Base-by-base conservation (phyloP, 169 alveolate genomes). In the Plasmodium coatneyi region DNA sequence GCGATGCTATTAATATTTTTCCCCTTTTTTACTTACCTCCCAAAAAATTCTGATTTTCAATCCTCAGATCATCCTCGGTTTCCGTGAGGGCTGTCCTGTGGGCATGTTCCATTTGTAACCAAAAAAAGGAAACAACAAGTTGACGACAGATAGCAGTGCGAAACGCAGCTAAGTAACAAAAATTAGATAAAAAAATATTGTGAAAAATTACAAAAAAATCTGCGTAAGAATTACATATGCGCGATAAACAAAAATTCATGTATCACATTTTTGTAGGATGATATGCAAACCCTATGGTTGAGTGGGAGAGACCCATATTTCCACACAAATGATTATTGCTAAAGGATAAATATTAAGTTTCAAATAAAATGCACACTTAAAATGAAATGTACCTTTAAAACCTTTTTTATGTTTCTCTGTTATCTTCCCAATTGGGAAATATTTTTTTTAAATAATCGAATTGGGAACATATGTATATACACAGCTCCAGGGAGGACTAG, bases 91-190 rank as follows among this genome's bases (percentile, higher is more conserved):
- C 34, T 43, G 34, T 60, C 5, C 32, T 25, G 10, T 72, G 82
- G 22, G 49, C 49, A 71, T 84, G 80, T 54, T 84, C 93, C 93
- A 84, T 84, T 74, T 83, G 22, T 66, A 49, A 84, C 76, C 76
- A 34, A 71, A 74, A 74, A 72, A 12, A 32, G 60, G 56, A 76
- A 49, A 6, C 60, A 80, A 80, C 12, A 80, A 22, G 6, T 41
- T 80, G 71, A 46, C 14, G 14, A 30, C 7, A 66, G 78, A 43
- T 30, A 22, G 71, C 9, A 10, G 36, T 22, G 41, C 34, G 34
- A 81, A 80, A 49, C 60, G 22, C 36, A 81, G 22, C 34, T 25
- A 16, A 12, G n/a, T 36, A 49, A 36, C 54, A 54, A 36, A 49
- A 54, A 81, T 22, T 41, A 28, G 16, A n/a, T n/a, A 30, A 43